Conservation (phyloP, 2,329 filamentous ascomycete species). For the Sclerotinia subarctica region DNA sequence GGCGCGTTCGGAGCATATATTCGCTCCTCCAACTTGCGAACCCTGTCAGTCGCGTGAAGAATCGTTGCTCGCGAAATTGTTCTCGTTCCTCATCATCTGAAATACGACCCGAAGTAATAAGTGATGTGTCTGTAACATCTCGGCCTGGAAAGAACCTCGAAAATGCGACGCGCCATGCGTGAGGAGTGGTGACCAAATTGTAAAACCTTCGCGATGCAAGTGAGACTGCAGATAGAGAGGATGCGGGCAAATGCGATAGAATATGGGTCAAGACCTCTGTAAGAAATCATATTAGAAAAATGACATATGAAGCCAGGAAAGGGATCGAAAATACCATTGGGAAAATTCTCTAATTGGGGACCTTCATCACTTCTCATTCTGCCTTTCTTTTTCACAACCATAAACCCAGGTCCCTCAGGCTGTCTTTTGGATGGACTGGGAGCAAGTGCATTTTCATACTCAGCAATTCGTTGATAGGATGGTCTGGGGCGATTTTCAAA, state of each 20-base stretch:
- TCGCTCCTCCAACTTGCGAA: constrained; percentile 95
- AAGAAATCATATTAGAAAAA: constrained; percentile 30
- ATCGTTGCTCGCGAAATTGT: constrained; percentile 65
- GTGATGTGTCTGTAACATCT: constrained; percentile 47
- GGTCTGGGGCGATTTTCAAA: constrained; percentile 35
- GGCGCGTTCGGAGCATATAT: constrained; percentile 81
- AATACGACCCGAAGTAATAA: constrained; percentile 23
- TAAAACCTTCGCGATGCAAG: constrained; percentile 88
- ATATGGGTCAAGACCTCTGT: constrained; percentile 90
- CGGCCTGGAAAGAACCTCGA: constrained; percentile 84
- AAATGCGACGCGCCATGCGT: constrained; percentile 93
- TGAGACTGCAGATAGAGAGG: constrained; percentile 76
- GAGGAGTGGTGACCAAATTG: constrained; percentile 79
- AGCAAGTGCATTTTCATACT: constrained; percentile 59
- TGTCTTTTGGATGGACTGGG: constrained; percentile 44
- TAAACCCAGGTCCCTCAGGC: constrained; percentile 51
- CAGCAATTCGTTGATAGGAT: constrained; percentile 49
- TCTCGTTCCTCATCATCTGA: constrained; percentile 48
- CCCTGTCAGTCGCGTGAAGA: constrained; percentile 77
- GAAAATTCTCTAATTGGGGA: constrained; percentile 52
- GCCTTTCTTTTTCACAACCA: constrained; percentile 49
- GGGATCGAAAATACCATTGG: constrained; percentile 64
- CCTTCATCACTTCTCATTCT: constrained; percentile 27
- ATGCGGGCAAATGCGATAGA: constrained; percentile 82
- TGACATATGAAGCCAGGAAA: background rate